phyloP scores from a whole-genome alignment of 2,329 filamentous ascomycete genomes.

The Verticillium nubilum region DNA sequence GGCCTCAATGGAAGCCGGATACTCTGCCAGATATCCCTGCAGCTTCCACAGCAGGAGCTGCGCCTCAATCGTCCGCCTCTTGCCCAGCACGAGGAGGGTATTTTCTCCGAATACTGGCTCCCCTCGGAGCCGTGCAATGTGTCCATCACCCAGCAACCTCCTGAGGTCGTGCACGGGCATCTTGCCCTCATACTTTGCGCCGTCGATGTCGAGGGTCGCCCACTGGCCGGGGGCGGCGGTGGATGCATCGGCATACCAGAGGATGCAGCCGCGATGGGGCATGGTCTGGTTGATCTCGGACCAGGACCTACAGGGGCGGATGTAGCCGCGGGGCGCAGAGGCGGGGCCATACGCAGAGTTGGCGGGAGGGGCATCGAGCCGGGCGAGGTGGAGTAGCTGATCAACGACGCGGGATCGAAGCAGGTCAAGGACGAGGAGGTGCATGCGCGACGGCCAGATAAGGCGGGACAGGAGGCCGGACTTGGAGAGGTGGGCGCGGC shows the following conservation, averaged over 20 bases:
- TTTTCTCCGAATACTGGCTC: constrained; percentile 14
- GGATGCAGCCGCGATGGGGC: constrained; percentile 36
- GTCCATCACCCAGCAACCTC: constrained; percentile 43
- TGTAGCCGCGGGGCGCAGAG: constrained; percentile 18
- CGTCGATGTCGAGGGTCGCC: constrained; percentile 28
- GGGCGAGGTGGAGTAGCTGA: constrained; percentile 35
- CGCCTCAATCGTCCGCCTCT: constrained; percentile 30
- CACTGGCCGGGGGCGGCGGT: not conserved
- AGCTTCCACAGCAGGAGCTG: constrained; percentile 53
- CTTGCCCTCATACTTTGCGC: constrained; percentile 24
- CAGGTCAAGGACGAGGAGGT: constrained; percentile 41
- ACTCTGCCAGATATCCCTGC: constrained; percentile 43
- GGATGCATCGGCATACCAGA: constrained; percentile 27
- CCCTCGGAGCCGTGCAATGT: constrained; percentile 29
- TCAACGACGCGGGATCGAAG: constrained; percentile 43
- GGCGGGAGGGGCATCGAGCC: constrained; percentile 17
- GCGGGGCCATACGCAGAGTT: not conserved
- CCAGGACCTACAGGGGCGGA: constrained; percentile 39
- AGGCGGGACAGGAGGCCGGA: constrained; percentile 19
- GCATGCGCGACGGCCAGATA: constrained; percentile 52
- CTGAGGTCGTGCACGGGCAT: constrained; percentile 49
- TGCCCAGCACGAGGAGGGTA: constrained; percentile 32
- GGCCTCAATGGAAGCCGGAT: not conserved
- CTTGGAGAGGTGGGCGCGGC: constrained; percentile 8
- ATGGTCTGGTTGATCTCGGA: constrained; percentile 29